Base-by-base conservation (phyloP, 1,284 basidiomycete genomes). In the Moesziomyces antarcticus region DNA sequence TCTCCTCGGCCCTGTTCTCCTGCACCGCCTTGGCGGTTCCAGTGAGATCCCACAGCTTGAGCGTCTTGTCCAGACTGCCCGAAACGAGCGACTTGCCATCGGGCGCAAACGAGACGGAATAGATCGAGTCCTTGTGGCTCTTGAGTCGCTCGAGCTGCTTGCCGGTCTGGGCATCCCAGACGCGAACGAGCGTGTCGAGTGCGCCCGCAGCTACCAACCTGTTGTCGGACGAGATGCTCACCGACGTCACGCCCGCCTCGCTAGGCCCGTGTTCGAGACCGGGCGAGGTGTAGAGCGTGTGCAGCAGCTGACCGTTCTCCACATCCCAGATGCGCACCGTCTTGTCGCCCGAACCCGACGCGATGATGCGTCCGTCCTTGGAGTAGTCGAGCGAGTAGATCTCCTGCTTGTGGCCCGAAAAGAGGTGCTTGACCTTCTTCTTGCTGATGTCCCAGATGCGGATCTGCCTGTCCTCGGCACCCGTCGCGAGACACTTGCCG, bases 281-380 rank as follows among this genome's bases (percentile, higher is more conserved):
- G 16, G 82, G 81, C 40, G 67, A 73, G 5, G 82, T 84, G 65
- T 83, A 83, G 21, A 84, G 68, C 41, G 78, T 80, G 67, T 84
- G 79, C 51, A 81, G 52, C 49, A 75, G 42, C 27, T 67, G 84
- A 14, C 89, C 89, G 20, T 88, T 88, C 24, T 88, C 86, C 85
- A 93, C 89, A 82, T 94, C 90, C 93, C 93, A 96, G 60, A 95
- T 90, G 49, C 91, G 88, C n/a, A 92, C 91, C 11, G 92, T 93
- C 85, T 91, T 91, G 85, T 96, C 94, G 6, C 92, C 92, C 0
- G 92, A 93, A 18, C 93, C 93, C 13, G 91, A 93, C n/a, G 93
- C 91, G 67, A 96, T 90, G 74, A 91, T 89, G 14, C 89, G 87
- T 8, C 93, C 93, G 79, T 95, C 92, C 24, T 88, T 85, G 10